Evolutionary conservation across 768 basidiomycete species (phyloP), one percentile per base, ranked within the genome.

Genomic region (Psilocybe sp.): DNA sequence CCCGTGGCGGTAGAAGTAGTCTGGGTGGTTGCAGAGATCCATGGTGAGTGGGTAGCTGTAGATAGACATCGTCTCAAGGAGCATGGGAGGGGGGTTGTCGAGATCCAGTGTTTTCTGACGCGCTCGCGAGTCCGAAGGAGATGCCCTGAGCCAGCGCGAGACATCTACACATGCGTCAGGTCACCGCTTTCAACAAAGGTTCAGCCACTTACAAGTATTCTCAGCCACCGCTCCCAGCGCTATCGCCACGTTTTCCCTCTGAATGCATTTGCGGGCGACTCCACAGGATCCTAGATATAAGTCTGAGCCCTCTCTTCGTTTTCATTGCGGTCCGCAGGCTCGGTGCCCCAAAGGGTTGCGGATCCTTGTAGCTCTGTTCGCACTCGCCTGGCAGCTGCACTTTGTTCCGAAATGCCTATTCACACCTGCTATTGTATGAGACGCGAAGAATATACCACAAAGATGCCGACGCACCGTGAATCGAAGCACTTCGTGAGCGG

Each of bases 351-450:
- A 91, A 97, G 0, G 92, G 90, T 44, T 84, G 82, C 4, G 97
- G 71, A 61, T 96, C 92, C 40, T 80, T 70, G 43, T 76, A 62
- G 23, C 94, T 80, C 20, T 74, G 73, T 58, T 90, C 90, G 58
- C 91, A 96, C 66, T 96, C 94, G 63, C 96, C 94, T 4, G 87
- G 78, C 47, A 96, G 81, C 59, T 84, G 82, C 19, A 91, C 82
- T 13, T 81, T 70, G 65, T 93, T 79, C 42, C 82, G 74, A 60
- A 74, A 71, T 15, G 82, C 89, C 63, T 75, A 78, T 37, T 70
- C 56, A 75, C 76, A 79, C 78, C n/a, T n/a, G 7, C 4, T 7
- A 7, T 28, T 4, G 23, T 28, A 3, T n/a, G n/a, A n/a, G n/a
- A n/a, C n/a, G n/a, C n/a, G n/a, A n/a, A n/a, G n/a, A n/a, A n/a